These are phyloP conservation scores for Recurvomyces mirabilis DNA, from an alignment of 495 filamentous ascomycete species.

Conservation along the genomic window DNA sequence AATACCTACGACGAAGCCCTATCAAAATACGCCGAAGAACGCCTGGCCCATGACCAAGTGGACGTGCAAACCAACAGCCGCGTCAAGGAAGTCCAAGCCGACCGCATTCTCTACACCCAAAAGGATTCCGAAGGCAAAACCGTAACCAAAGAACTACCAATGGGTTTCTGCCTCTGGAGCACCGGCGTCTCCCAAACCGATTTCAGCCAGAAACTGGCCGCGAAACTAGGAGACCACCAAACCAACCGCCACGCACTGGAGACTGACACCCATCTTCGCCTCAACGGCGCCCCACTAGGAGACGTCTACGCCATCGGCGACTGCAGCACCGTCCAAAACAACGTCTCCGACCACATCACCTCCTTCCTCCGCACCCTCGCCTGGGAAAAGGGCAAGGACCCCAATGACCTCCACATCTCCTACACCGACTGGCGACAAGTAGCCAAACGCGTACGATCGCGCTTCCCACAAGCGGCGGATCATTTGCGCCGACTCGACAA, in stretches of 20 bases:
- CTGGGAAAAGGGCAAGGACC: conserved; percentile 84
- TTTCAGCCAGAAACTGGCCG: conserved; percentile 61
- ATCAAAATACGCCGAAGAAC: conserved; percentile 81
- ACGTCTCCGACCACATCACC: conserved; percentile 75
- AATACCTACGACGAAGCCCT: conserved; percentile 98
- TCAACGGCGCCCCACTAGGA: conserved; percentile 82
- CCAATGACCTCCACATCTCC: conserved; percentile 66
- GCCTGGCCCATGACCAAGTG: conserved; percentile 81
- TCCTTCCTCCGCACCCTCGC: conserved; percentile 80
- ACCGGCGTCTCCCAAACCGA: conserved; percentile 84
- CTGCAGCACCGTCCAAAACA: conserved; percentile 93
- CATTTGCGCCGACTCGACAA: conserved; percentile 82
- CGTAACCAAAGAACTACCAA: conserved; percentile 83
- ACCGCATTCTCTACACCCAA: conserved; percentile 82
- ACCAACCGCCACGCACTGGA: conserved; percentile 86
- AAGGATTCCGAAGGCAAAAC: conserved; percentile 57
- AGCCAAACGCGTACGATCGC: conserved; percentile 67
- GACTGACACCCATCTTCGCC: conserved; percentile 85
- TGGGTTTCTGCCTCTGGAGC: conserved; percentile 96
- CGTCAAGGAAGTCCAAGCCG: conserved; percentile 74
- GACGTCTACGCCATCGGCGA: conserved; percentile 98
- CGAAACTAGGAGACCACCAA: conserved; percentile 59
- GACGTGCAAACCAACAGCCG: conserved; percentile 83
- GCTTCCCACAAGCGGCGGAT: conserved; percentile 85
- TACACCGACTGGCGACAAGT: conserved; percentile 83